phyloP scores from a whole-genome alignment of 164 flowering plant genomes.

The Piper longum region DNA sequence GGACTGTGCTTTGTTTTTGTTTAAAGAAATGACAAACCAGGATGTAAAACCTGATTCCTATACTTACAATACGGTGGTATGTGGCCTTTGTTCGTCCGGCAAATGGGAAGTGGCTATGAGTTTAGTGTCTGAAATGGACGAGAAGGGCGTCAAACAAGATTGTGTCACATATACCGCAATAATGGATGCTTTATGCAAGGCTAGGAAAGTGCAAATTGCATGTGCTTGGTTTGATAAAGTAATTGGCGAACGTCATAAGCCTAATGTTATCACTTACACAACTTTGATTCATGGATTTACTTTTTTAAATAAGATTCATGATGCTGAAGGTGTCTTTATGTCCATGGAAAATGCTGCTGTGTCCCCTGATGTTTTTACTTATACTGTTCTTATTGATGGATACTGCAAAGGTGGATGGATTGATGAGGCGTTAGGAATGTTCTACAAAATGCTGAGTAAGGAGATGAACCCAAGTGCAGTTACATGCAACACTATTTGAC shows the following conservation, averaged over 20 bases:
- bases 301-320: conserved; percentile 35
- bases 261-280: conserved; percentile 61
- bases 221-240: conserved; percentile 41
- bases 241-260: conserved; percentile 45
- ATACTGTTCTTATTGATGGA: conserved; percentile 68
- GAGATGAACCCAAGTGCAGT: conserved; percentile 75
- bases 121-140: conserved; percentile 35
- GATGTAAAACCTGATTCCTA: conserved; percentile 60
- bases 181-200: conserved; percentile 48
- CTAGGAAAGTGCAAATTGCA: conserved; percentile 47
- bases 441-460: conserved; percentile 61
- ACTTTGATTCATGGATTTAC: conserved; percentile 76
- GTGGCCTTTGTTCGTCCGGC: conserved; percentile 57
- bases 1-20: conserved; percentile 39
- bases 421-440: conserved; percentile 40
- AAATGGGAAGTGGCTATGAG: conserved; percentile 44
- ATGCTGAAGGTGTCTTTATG: conserved; percentile 55
- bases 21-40: conserved; percentile 41
- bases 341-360: conserved; percentile 51
- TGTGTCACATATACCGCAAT: conserved; percentile 72
- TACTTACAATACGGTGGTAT: conserved; percentile 62
- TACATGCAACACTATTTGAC: conserved; percentile 72
- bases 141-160: conserved; percentile 50
- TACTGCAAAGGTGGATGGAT: conserved; percentile 55
- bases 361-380: conserved; percentile 59